A percentile compares a stretch with the other conserved stretches of the same genome.
Evolutionary conservation across 2,329 filamentous ascomycete genomes (phyloP).

Genomic region (Drechslerella dactyloides): DNA sequence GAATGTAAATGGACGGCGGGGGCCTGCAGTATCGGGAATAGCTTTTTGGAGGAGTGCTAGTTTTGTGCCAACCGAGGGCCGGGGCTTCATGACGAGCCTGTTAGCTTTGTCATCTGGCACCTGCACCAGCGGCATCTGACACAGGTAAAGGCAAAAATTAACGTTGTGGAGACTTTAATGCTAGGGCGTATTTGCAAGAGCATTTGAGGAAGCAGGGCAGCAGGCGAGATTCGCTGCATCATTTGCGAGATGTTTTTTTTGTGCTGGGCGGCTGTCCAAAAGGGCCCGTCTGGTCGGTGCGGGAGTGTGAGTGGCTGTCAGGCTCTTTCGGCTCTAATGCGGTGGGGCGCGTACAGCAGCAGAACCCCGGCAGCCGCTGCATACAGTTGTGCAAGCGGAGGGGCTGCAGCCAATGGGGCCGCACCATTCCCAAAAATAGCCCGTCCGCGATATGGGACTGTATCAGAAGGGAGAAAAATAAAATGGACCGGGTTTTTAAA

Average conservation of each 20-base stretch:
- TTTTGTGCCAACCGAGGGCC: slow-evolving; percentile 28
- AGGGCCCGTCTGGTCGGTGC: slow-evolving; percentile 20
- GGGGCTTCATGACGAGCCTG: background rate
- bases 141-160: slow-evolving; percentile 27
- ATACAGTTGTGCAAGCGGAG: slow-evolving; percentile 16
- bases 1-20: slow-evolving; percentile 12
- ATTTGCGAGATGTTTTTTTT: slow-evolving; percentile 23
- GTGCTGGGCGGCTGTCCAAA: slow-evolving; percentile 1
- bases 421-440: slow-evolving; percentile 48
- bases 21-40: slow-evolving; percentile 10
- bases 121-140: slow-evolving; percentile 47
- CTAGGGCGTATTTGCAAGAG: slow-evolving; percentile 30
- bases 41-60: slow-evolving; percentile 8
- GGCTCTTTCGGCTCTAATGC: slow-evolving; percentile 30
- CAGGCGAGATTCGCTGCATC: slow-evolving; percentile 38
- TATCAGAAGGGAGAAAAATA: slow-evolving; percentile 11
- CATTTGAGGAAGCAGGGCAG: slow-evolving; percentile 26
- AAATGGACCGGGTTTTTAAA: background rate
- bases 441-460: slow-evolving; percentile 23
- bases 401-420: slow-evolving; percentile 32
- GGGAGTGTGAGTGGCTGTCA: slow-evolving; percentile 37
- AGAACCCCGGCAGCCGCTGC: slow-evolving; percentile 41
- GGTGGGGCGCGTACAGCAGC: slow-evolving; percentile 42
- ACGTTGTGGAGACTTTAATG: slow-evolving; percentile 25
- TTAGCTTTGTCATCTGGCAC: slow-evolving; percentile 8